Conservation (phyloP, 495 filamentous ascomycete species). For the Hypoxylon trugodes region DNA sequence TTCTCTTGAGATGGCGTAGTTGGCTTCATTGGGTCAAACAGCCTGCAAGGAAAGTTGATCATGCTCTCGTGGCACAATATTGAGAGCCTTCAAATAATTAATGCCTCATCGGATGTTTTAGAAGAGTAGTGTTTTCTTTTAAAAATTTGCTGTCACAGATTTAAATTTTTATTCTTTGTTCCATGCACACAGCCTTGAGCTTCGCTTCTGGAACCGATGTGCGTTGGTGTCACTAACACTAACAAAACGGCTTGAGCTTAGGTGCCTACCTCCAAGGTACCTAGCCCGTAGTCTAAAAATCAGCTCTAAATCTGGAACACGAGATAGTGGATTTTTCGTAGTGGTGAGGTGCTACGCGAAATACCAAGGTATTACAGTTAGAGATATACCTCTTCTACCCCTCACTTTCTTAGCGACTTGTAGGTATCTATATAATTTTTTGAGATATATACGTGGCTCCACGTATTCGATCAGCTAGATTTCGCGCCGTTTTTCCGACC, state of each 20-base stretch:
- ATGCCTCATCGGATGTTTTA: slow-evolving; percentile 15
- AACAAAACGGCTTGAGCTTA: no score
- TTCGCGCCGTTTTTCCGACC: slow-evolving; percentile 21
- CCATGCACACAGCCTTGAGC: no score
- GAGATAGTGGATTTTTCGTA: no score
- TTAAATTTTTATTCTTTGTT: slow-evolving; percentile 1
- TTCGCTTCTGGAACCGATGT: no score
- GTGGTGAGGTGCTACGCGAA: no score
- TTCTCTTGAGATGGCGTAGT: slow-evolving; percentile 2
- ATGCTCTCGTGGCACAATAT: slow-evolving; percentile 29
- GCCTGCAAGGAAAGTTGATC: slow-evolving; percentile 29
- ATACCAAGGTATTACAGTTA: no score
- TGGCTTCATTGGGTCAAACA: slow-evolving; percentile 12
- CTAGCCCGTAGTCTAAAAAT: slow-evolving; percentile 4
- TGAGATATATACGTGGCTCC: slow-evolving; percentile 25
- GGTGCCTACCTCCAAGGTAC: no score
- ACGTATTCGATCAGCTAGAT: slow-evolving; percentile 14
- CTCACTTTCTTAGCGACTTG: no score
- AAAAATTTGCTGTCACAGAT: no score
- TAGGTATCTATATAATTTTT: not conserved
- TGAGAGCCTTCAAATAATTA: not conserved
- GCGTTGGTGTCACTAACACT: no score
- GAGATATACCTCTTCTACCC: no score
- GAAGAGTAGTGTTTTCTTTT: slow-evolving; percentile 4
- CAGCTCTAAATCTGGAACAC: not conserved